Conservation (phyloP, 768 basidiomycete genomes). For the Suillus alpinus region DNA sequence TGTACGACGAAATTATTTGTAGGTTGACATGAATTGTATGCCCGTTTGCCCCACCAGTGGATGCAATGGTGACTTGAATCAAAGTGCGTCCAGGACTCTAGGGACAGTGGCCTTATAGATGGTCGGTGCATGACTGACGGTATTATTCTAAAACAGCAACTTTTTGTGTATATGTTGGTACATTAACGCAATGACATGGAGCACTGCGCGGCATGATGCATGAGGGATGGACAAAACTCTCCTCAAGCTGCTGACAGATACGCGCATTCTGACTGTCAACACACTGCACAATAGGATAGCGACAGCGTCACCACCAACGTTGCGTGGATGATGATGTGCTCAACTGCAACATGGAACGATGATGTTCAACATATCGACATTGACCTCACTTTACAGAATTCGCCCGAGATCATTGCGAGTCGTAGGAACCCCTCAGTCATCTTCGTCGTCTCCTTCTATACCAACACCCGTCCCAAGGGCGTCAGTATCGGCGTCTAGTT, state of each 20-base stretch:
- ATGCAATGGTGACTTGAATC: too few relatives aligned
- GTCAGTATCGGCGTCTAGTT: background rate
- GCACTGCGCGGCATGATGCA: background rate
- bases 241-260: background rate
- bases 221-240: background rate
- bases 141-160: too few relatives aligned
- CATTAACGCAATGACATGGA: background rate
- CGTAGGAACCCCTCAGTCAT: background rate
- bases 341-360: background rate
- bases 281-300: background rate
- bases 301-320: background rate
- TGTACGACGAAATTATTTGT: background rate
- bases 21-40: background rate
- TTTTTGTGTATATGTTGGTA: background rate
- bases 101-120: background rate
- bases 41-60: background rate
- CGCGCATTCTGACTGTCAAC: background rate
- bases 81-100: background rate
- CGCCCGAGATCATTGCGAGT: background rate
- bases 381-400: background rate
- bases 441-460: conserved; percentile 1
- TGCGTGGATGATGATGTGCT: too few relatives aligned
- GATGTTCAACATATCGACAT: background rate
- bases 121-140: background rate
- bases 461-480: conserved; percentile 6